Conservation (phyloP, 1,284 basidiomycete genomes). For the Marasmius tenuissimus region DNA sequence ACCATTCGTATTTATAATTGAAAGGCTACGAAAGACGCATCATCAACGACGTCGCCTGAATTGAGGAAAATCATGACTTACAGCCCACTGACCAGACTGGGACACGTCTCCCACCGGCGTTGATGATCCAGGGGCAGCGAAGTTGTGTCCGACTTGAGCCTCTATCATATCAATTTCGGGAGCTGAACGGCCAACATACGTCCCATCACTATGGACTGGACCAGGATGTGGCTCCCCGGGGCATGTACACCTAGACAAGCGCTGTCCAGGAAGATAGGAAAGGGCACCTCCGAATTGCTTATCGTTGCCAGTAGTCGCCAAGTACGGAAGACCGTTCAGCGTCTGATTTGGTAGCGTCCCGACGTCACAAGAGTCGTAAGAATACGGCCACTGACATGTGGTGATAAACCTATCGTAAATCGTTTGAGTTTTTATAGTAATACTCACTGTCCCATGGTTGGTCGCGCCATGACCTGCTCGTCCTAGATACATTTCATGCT, state of each 20-base stretch:
- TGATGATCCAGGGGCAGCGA: no score
- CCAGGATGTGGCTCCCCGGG: slow-evolving; percentile 57
- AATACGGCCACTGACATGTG: slow-evolving; percentile 32
- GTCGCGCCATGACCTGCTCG: slow-evolving; percentile 52
- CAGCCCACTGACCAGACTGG: slow-evolving; percentile 24
- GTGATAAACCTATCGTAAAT: slow-evolving; percentile 17
- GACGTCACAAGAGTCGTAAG: slow-evolving; percentile 51
- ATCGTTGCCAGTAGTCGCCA: not conserved
- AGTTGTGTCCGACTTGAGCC: not conserved
- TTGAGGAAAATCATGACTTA: slow-evolving; percentile 20
- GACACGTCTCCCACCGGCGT: slow-evolving; percentile 9
- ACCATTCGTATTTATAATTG: slow-evolving; percentile 8
- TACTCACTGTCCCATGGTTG: slow-evolving; percentile 55
- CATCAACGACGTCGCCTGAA: not conserved
- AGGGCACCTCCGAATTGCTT: not conserved
- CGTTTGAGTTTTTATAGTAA: slow-evolving; percentile 39
- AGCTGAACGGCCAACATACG: slow-evolving; percentile 55
- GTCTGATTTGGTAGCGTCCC: slow-evolving; percentile 56
- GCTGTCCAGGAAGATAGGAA: not conserved
- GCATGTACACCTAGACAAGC: slow-evolving; percentile 45
- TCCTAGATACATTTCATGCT: slow-evolving; percentile 26
- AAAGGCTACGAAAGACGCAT: slow-evolving; percentile 3
- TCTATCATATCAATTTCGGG: slow-evolving; percentile 47
- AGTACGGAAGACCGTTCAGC: slow-evolving; percentile 23
- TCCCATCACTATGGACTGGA: slow-evolving; percentile 51